Evolutionary conservation across 2,329 filamentous ascomycete species (phyloP).

Genomic region (Monilinia fructicola): DNA sequence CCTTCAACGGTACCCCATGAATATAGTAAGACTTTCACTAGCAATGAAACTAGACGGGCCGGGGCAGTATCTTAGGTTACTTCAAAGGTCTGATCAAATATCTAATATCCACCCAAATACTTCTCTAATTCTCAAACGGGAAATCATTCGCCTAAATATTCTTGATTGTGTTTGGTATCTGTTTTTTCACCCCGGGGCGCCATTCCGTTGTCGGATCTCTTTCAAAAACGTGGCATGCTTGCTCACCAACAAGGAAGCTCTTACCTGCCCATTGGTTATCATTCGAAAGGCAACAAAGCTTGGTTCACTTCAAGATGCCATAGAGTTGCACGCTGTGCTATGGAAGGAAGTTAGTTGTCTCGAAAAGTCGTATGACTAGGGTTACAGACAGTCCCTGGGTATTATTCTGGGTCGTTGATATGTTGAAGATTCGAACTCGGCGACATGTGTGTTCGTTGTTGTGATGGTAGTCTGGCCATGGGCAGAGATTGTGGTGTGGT

Average conservation of each 20-base stretch:
- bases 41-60: background rate
- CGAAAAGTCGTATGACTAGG: conserved; percentile 5
- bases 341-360: conserved; percentile 18
- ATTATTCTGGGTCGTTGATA: background rate
- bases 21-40: background rate
- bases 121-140: background rate
- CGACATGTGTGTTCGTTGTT: background rate
- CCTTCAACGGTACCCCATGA: conserved; percentile 4
- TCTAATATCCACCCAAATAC: background rate
- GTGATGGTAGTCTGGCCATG: background rate
- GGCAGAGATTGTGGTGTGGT: conserved; percentile 5
- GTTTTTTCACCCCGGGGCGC: background rate
- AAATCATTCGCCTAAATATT: conserved; percentile 15
- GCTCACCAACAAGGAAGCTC: conserved; percentile 18
- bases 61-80: background rate
- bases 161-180: conserved; percentile 19
- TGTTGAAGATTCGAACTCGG: conserved; percentile 10
- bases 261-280: background rate
- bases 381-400: conserved; percentile 14
- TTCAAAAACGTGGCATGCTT: conserved; percentile 23
- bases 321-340: conserved; percentile 11
- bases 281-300: conserved; percentile 16
- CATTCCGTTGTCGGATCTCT: conserved; percentile 19
- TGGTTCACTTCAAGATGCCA: background rate
- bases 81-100: conserved; percentile 10